Base-by-base conservation (phyloP, 1,284 basidiomycete genomes). In the Leccinum brunneo-olivaceum region DNA sequence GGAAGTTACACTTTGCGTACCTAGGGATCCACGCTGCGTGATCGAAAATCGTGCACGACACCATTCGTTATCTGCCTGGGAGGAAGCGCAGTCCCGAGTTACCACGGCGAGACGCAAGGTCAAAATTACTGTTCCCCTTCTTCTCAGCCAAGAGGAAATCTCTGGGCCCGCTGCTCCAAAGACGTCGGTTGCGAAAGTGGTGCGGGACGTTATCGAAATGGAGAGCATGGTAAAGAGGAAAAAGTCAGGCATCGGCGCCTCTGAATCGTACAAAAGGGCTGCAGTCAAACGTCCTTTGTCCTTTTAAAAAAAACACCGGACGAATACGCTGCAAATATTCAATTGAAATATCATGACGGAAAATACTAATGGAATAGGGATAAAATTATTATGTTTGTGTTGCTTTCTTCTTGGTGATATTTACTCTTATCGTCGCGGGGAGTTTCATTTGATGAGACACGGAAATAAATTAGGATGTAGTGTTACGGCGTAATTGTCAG, bases 51-150 rank as follows among this genome's bases (percentile, higher is more conserved):
- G 56, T 18, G 43, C 25, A 15, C 54, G 60, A 20, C 56, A 58
- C 34, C 56, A 32, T 34, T 64, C 62, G 8, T 41, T 61, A 34
- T 49, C 45, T 19, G 43, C 41, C 3, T 41, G 57, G 44, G 54
- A 55, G 34, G 50, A 50, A 14, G 45, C 39, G 3, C 45, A 25
- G 34, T n/a, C n/a, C n/a, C n/a, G n/a, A n/a, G n/a, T n/a, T n/a
- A 14, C 35, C 36, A 37, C 45, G 45, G 23, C 44, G 39, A 24
- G 37, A 27, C 24, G 24, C 29, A 51, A 45, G 28, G 30, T 53
- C 14, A 55, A 48, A 45, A 50, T 61, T 14, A 45, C 49, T 14
- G 37, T 56, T 34, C 47, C 50, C 2, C 37, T 57, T 23, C 30
- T 27, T 24, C n/a, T n/a, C 6, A 16, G 12, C 8, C 48, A 30